phyloP scores from a whole-genome alignment of 1,284 basidiomycete genomes.

The Trichosporon faecale region DNA sequence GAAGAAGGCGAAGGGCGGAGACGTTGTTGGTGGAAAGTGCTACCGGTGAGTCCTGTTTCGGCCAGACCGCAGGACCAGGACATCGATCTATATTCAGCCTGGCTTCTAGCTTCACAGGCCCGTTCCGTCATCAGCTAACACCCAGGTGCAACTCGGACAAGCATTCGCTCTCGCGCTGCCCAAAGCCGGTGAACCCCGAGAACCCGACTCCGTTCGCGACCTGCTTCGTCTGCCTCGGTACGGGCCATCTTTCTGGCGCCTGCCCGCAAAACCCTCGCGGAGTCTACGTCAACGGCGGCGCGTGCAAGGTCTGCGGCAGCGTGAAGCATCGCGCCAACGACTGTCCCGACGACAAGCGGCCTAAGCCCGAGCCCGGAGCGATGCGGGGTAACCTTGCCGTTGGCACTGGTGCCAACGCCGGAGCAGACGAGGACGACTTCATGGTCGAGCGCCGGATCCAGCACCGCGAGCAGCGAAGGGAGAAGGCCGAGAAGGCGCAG shows the following conservation, averaged over 20 bases:
- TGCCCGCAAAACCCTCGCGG: conserved; percentile 82
- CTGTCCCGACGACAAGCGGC: conserved; percentile 56
- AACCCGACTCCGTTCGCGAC: conserved; percentile 81
- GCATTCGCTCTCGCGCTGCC: conserved; percentile 76
- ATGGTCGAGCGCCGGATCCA: conserved; percentile 60
- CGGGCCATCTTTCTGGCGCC: conserved; percentile 74
- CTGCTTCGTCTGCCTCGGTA: conserved; percentile 81
- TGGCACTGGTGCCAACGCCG: conserved; percentile 53
- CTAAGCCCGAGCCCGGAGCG: background rate
- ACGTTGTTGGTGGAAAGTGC: conserved; percentile 65
- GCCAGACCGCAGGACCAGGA: too few species aligned
- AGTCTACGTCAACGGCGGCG: conserved; percentile 86
- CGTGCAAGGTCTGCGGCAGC: conserved; percentile 80
- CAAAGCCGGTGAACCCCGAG: conserved; percentile 61
- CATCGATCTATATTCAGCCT: too few species aligned
- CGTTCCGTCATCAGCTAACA: background rate
- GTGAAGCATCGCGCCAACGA: conserved; percentile 82
- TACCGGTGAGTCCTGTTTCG: conserved; percentile 66
- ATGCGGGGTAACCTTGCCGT: background rate
- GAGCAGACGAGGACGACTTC: conserved; percentile 91
- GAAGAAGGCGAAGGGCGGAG: conserved; percentile 32
- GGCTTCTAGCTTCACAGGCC: too few species aligned
- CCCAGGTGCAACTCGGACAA: conserved; percentile 74
- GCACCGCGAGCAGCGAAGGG: conserved; percentile 6
- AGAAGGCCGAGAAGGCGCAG: conserved; percentile 9